A percentile compares a stretch with the other conserved stretches of the same genome.
Conservation (phyloP, 1,284 basidiomycete species). For the Apiotrichum sp. region DNA sequence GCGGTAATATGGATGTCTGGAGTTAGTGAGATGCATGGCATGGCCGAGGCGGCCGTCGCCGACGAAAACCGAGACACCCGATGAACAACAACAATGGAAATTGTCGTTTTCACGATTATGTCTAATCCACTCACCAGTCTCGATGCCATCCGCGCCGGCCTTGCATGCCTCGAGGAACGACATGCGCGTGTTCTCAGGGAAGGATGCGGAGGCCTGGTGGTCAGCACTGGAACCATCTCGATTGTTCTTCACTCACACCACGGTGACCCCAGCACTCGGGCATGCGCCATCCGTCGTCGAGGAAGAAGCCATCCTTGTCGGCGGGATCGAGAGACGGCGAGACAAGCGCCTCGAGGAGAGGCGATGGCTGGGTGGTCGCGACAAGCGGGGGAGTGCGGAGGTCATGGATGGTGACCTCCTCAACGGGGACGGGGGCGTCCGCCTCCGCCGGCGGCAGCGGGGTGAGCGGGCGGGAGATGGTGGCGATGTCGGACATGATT, state of each 20-base stretch:
- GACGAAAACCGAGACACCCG: conserved; percentile 53
- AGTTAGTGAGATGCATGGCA: background rate
- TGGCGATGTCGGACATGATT: background rate
- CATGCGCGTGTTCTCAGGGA: conserved; percentile 82
- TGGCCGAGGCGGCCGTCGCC: no score
- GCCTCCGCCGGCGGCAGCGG: background rate
- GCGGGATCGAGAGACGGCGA: conserved; percentile 23
- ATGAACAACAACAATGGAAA: conserved; percentile 53
- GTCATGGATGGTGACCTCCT: background rate
- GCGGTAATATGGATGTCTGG: conserved; percentile 92
- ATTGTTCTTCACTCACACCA: conserved; percentile 58
- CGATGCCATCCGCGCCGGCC: conserved; percentile 90
- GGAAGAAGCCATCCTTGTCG: conserved; percentile 18
- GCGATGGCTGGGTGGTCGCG: conserved; percentile 21
- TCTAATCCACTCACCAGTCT: conserved; percentile 55
- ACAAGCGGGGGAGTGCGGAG: conserved; percentile 24
- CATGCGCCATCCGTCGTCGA: conserved; percentile 20
- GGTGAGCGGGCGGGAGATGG: background rate
- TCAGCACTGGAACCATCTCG: no score
- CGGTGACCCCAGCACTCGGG: conserved; percentile 90
- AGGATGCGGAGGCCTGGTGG: conserved; percentile 69
- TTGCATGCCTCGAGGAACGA: conserved; percentile 88
- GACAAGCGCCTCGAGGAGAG: conserved; percentile 24
- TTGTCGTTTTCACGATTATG: no score
- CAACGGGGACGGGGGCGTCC: background rate